Evolutionary conservation across 345 rosid species (phyloP).

Genomic region (Stellera chamaejasme): DNA sequence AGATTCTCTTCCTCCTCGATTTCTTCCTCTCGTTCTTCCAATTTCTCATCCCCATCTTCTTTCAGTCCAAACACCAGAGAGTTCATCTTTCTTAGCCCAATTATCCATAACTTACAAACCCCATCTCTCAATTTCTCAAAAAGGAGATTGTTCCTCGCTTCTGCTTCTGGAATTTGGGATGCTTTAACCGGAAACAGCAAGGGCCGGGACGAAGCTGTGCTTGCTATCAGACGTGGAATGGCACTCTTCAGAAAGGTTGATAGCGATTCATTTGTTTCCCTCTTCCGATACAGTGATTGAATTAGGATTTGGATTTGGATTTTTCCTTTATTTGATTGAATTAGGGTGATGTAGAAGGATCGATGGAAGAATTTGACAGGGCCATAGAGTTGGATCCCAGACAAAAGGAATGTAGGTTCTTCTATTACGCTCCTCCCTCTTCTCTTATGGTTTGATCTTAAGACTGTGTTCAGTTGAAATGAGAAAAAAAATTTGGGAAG

Average conservation of each 20-base stretch:
- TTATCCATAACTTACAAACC: constrained; percentile 20
- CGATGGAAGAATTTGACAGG: constrained; percentile 61
- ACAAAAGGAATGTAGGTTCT: constrained; percentile 76
- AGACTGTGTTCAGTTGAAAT: too few species aligned
- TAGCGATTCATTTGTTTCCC: background rate
- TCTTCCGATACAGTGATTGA: too few species aligned
- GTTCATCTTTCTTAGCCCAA: constrained; percentile 12
- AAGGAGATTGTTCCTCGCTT: constrained; percentile 59
- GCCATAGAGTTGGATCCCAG: constrained; percentile 75
- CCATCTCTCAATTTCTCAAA: constrained; percentile 35
- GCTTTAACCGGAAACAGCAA: constrained; percentile 60
- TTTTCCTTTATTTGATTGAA: background rate
- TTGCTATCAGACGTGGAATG: constrained; percentile 71
- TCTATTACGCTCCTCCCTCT: background rate
- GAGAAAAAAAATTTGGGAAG: too few species aligned
- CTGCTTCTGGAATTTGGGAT: constrained; percentile 78
- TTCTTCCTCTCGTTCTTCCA: constrained; percentile 6
- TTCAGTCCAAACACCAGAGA: constrained; percentile 17
- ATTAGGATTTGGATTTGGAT: background rate
- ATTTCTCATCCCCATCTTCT: constrained; percentile 15
- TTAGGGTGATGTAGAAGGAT: constrained; percentile 80
- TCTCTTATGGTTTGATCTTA: background rate
- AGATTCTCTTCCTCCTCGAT: constrained; percentile 14
- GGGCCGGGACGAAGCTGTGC: constrained; percentile 55
- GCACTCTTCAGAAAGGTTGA: constrained; percentile 63